Conservation (phyloP, 345 rosid genomes). For the Raphanus sativus region DNA sequence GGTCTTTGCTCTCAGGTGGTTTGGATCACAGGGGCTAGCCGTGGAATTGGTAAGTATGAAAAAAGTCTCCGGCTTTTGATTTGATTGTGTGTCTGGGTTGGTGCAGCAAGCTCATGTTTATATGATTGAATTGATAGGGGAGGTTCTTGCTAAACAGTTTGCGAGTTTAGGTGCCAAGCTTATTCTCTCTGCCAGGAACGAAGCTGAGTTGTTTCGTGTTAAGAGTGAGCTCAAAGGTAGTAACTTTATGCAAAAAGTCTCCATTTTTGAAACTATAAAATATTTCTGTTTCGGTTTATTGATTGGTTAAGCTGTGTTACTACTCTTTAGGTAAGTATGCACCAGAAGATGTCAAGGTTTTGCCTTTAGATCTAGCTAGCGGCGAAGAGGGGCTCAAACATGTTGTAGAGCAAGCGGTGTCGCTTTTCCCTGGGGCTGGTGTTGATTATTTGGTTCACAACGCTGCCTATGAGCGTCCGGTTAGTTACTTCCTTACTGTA, state of each 20-base stretch:
- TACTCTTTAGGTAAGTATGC: conserved; percentile 67
- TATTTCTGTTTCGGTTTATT: neutral
- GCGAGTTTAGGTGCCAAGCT: conserved; percentile 88
- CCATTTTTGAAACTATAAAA: neutral
- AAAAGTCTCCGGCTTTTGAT: neutral
- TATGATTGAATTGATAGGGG: conserved; percentile 53
- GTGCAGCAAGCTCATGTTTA: neutral
- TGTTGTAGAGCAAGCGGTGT: conserved; percentile 75
- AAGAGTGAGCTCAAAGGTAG: conserved; percentile 69
- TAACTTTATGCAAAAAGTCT: neutral
- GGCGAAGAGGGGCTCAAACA: conserved; percentile 65
- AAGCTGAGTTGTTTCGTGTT: conserved; percentile 75
- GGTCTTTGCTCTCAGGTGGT: conserved; percentile 51
- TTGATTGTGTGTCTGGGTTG: neutral
- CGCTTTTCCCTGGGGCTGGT: conserved; percentile 62
- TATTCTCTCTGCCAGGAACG: conserved; percentile 82
- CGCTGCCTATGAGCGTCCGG: conserved; percentile 95
- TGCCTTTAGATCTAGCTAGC: conserved; percentile 85
- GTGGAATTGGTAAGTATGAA: conserved; percentile 72
- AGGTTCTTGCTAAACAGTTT: conserved; percentile 80
- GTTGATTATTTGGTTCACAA: conserved; percentile 87
- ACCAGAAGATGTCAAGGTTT: conserved; percentile 64
- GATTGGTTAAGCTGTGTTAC: neutral
- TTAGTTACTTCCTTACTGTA: conserved; percentile 38
- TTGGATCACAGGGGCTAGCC: conserved; percentile 97